A percentile compares a stretch with the other conserved stretches of the same genome.
Conservation (phyloP, 495 filamentous ascomycete species). For the Physcia stellaris region DNA sequence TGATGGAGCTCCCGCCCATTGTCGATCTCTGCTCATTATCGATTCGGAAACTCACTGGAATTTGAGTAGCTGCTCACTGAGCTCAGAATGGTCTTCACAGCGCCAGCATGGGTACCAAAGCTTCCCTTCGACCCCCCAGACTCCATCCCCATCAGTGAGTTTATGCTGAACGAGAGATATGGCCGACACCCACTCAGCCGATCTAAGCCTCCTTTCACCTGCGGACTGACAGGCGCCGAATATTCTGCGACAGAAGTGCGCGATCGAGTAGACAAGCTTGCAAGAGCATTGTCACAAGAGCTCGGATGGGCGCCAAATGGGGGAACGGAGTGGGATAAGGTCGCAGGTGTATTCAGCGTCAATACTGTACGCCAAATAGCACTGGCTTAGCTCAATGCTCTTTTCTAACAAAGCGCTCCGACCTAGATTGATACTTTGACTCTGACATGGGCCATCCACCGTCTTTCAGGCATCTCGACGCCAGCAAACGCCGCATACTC, state of each 20-base stretch:
- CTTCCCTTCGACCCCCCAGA: constrained; percentile 60
- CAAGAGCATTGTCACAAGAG: constrained; percentile 56
- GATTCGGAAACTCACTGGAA: background rate
- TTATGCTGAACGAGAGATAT: constrained; percentile 63
- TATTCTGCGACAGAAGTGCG: constrained; percentile 54
- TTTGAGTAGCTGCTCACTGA: no score
- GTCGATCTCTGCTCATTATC: background rate
- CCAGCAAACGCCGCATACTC: constrained; percentile 81
- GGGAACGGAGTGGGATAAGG: constrained; percentile 79
- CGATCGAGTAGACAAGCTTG: constrained; percentile 54
- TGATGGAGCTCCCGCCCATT: no score
- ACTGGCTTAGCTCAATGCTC: constrained; percentile 6
- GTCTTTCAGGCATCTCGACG: constrained; percentile 58
- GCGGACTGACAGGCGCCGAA: constrained; percentile 59
- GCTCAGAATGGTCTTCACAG: constrained; percentile 61
- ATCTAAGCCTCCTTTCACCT: constrained; percentile 66
- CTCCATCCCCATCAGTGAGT: constrained; percentile 61
- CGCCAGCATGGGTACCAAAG: constrained; percentile 53
- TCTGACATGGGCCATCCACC: constrained; percentile 62
- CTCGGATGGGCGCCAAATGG: constrained; percentile 61
- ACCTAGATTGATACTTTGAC: constrained; percentile 80
- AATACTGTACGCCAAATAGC: constrained; percentile 49
- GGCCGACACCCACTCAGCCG: constrained; percentile 50
- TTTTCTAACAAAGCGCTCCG: no score
- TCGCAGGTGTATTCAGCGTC: constrained; percentile 58